Evolutionary conservation across 768 basidiomycete species (phyloP).

Genomic region (Podaxis pistillaris): DNA sequence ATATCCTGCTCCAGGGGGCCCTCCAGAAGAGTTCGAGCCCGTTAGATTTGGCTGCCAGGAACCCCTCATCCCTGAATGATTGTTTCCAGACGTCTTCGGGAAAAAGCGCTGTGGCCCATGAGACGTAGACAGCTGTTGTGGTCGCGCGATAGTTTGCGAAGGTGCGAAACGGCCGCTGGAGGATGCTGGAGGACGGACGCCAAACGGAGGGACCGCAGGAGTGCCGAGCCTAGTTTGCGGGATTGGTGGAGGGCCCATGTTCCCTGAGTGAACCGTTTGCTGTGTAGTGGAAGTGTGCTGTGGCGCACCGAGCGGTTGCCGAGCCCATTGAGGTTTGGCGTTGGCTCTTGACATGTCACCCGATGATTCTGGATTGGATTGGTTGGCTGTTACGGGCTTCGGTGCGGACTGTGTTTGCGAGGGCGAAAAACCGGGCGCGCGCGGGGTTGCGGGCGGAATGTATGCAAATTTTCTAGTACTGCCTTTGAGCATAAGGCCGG

Average conservation of each 20-base stretch:
- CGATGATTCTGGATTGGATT: neutral
- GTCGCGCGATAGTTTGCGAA: neutral
- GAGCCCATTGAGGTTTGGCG: slow-evolving; percentile 8
- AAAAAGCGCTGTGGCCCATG: slow-evolving; percentile 12
- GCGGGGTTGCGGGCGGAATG: slow-evolving; percentile 43
- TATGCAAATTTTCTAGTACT: slow-evolving; percentile 66
- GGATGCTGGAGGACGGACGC: neutral
- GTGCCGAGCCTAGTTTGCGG: slow-evolving; percentile 38
- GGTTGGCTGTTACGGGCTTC: slow-evolving; percentile 13
- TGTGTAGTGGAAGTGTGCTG: slow-evolving; percentile 14
- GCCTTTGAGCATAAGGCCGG: slow-evolving; percentile 22
- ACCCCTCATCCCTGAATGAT: neutral
- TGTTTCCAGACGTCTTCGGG: neutral
- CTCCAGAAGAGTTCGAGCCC: neutral
- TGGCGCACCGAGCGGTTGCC: slow-evolving; percentile 5
- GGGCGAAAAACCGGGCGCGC: slow-evolving; percentile 34
- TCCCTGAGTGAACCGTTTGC: slow-evolving; percentile 24
- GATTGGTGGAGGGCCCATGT: slow-evolving; percentile 55
- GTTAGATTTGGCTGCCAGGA: neutral
- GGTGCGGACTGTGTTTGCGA: slow-evolving; percentile 44
- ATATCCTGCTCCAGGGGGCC: neutral
- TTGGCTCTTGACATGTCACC: slow-evolving; percentile 12
- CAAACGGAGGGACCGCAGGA: slow-evolving; percentile 13
- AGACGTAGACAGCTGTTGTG: slow-evolving; percentile 5
- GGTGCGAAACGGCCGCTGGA: slow-evolving; percentile 18